These are phyloP conservation scores for Auriculariales sp. DNA, from an alignment of 768 basidiomycete genomes.

Conservation along the genomic window DNA sequence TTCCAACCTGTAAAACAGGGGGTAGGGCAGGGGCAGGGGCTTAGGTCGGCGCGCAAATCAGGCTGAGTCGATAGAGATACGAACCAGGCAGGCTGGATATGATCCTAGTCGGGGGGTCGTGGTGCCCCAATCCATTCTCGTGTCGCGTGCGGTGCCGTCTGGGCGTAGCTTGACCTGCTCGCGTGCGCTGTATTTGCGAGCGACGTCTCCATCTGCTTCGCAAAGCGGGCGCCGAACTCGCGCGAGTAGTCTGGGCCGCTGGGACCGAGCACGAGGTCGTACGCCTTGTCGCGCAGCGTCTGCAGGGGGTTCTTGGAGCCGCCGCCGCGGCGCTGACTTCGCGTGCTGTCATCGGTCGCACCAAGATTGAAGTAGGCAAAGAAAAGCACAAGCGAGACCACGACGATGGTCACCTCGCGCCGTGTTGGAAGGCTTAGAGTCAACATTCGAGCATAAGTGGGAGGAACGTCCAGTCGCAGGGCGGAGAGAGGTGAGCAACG, in stretches of 20 bases:
- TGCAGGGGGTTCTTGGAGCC: slow-evolving; percentile 37
- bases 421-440: slow-evolving; percentile 49
- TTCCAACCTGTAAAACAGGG: slow-evolving; percentile 49
- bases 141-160: slow-evolving; percentile 29
- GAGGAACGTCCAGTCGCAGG: too few relatives aligned
- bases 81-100: slow-evolving; percentile 53
- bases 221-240: slow-evolving; percentile 10
- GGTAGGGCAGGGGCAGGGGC: background rate
- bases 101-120: slow-evolving; percentile 40
- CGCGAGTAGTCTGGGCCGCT: slow-evolving; percentile 22
- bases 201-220: slow-evolving; percentile 17
- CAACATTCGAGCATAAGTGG: too few relatives aligned
- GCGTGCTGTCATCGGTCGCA: slow-evolving; percentile 49
- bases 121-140: slow-evolving; percentile 39
- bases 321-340: slow-evolving; percentile 30
- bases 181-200: slow-evolving; percentile 11
- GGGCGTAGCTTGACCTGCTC: slow-evolving; percentile 9
- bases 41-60: slow-evolving; percentile 3
- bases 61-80: slow-evolving; percentile 4
- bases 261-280: slow-evolving; percentile 24
- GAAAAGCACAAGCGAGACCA: slow-evolving; percentile 52
- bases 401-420: slow-evolving; percentile 55
- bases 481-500: too few relatives aligned
- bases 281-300: slow-evolving; percentile 15
- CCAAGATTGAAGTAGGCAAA: slow-evolving; percentile 54